Base-by-base conservation (phyloP, 495 filamentous ascomycete genomes). In the Hypoxylon perforatum region DNA sequence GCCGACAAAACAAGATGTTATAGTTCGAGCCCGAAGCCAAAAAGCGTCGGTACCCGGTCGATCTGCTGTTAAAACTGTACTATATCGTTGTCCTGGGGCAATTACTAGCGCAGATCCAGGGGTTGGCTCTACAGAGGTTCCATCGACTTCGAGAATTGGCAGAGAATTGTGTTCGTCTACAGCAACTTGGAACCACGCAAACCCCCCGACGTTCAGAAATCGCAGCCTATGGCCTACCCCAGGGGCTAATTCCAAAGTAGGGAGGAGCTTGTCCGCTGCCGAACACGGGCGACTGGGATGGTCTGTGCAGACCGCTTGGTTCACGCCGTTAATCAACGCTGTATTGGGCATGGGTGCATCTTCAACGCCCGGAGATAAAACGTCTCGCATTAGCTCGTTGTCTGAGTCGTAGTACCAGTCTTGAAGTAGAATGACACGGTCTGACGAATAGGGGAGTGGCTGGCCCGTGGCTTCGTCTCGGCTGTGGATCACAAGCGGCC, bases 81-180 rank as follows among this genome's bases (percentile, higher is more conserved):
- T 87, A 70, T 89, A 90, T 6, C 91, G 85, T 72, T 93, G 91
- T 14, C 91, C 90, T 30, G 88, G 80, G 12, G 86, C 83, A 42
- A 82, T 74, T 62, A 78, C 61, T 47, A 93, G 56, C 12, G 83
- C 79, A 19, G 85, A 82, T 5, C 80, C 79, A 15, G 70, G 62
- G 35, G 76, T 63, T 0, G 89, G 87, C 38, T 89, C 79, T 6
- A 87, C 82, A 56, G 86, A 86, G n/a, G 88, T 82, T 14, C 91
- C 91, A 68, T 94, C 91, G 1, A 90, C 86, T 73, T 93, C 91
- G 11, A 91, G 86, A 19, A 93, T 82, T 4, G 73, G 69, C 52
- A 80, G 69, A 42, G 69, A 51, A 42, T 65, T 58, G 46, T 86
- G 83, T 18, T 77, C 73, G 60, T 86, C 84, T 44, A 85, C 63